Conservation (phyloP, 768 basidiomycete genomes). For the Suillus alpinus region DNA sequence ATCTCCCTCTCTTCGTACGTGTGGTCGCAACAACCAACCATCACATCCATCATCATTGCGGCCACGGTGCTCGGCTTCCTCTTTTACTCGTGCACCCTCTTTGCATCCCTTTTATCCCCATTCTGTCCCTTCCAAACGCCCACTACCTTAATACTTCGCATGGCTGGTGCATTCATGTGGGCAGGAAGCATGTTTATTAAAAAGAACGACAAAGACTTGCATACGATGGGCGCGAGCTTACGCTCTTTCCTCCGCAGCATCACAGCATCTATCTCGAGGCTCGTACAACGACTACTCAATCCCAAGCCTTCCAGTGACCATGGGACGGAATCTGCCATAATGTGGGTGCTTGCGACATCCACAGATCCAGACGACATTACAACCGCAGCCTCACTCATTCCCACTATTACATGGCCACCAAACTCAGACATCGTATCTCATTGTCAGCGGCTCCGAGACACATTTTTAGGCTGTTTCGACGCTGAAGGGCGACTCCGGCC, state of each 20-base stretch:
- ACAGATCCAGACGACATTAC: slow-evolving; percentile 2
- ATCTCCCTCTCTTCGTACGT: slow-evolving; percentile 10
- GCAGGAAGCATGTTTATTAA: not conserved
- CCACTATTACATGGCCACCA: slow-evolving; percentile 1
- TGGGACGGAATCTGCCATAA: not conserved
- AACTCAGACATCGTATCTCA: not conserved
- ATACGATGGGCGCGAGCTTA: not conserved
- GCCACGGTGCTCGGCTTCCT: slow-evolving; percentile 9
- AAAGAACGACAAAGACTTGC: not conserved
- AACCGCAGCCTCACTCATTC: slow-evolving; percentile 2
- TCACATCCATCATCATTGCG: slow-evolving; percentile 8
- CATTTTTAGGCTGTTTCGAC: slow-evolving; percentile 4
- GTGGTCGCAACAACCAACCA: slow-evolving; percentile 8
- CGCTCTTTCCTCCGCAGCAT: not conserved
- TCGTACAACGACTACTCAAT: not conserved
- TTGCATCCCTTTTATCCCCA: slow-evolving; percentile 8
- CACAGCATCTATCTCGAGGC: not conserved
- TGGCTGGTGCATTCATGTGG: slow-evolving; percentile 5
- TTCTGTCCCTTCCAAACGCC: slow-evolving; percentile 16
- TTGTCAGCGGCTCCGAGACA: slow-evolving; percentile 1
- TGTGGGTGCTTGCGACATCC: slow-evolving; percentile 7
- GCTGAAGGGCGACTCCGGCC: not conserved
- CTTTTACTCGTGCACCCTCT: slow-evolving; percentile 9
- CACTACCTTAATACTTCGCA: not conserved
- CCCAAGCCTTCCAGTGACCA: not conserved